A percentile compares a stretch with the other conserved stretches of the same genome.
phyloP scores from a whole-genome alignment of 192 early-diverging fungal genomes.

The Coemansia guatemalensis region DNA sequence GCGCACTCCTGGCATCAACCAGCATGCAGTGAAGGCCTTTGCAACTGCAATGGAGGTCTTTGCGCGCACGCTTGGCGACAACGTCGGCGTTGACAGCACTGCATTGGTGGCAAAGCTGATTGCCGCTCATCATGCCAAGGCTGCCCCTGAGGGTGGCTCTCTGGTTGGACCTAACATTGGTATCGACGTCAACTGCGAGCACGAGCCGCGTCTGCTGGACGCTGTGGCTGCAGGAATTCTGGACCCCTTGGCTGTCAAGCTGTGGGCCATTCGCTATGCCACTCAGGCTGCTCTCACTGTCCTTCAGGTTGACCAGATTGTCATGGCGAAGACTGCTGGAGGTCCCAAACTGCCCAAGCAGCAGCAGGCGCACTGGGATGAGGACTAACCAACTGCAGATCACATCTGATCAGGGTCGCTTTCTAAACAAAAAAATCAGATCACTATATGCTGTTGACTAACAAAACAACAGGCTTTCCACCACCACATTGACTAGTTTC shows the following conservation, averaged over 20 bases:
- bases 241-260: conserved; percentile 81
- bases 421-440: too few relatives aligned
- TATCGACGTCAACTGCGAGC: conserved; percentile 77
- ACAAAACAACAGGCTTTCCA: too few relatives aligned
- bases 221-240: conserved; percentile 72
- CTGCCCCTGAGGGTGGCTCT: conserved; percentile 13
- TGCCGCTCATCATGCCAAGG: conserved; percentile 78
- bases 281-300: conserved; percentile 91
- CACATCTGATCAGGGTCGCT: too few relatives aligned
- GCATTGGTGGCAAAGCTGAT: conserved; percentile 90
- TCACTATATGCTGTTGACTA: too few relatives aligned
- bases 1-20: conserved; percentile 91
- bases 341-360: conserved; percentile 87
- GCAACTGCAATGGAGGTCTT: conserved; percentile 93
- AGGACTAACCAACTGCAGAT: conserved; percentile 19
- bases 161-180: conserved; percentile 54
- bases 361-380: conserved; percentile 82
- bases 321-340: conserved; percentile 97
- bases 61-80: conserved; percentile 91
- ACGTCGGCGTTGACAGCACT: conserved; percentile 92
- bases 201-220: conserved; percentile 57
- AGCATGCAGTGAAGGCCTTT: conserved; percentile 95
- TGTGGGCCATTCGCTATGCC: conserved; percentile 87
- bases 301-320: conserved; percentile 97
- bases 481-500: too few relatives aligned